A percentile compares a stretch with the other conserved stretches of the same genome.
These are phyloP conservation scores for Coniochaeta prunicola DNA, from an alignment of 2,329 filamentous ascomycete species.

Conservation along the genomic window DNA sequence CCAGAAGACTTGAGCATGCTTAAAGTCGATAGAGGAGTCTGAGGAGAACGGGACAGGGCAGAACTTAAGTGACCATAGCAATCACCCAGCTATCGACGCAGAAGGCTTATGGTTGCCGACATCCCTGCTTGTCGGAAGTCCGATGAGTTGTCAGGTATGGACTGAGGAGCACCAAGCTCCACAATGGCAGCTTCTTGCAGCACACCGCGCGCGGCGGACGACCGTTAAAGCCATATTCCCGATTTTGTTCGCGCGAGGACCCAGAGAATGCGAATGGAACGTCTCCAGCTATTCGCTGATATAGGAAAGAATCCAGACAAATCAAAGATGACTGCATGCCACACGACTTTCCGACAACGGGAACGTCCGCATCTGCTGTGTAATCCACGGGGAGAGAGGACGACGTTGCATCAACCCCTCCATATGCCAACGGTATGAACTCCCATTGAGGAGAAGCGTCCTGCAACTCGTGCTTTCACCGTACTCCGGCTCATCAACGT, in stretches of 20 bases:
- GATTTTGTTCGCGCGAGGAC: background rate
- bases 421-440: background rate
- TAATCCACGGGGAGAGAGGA: background rate
- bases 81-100: background rate
- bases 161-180: background rate
- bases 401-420: background rate
- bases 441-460: background rate
- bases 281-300: background rate
- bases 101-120: background rate
- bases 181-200: background rate
- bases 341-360: background rate
- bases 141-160: background rate
- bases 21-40: background rate
- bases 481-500: background rate
- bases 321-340: background rate
- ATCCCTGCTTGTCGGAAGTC: background rate
- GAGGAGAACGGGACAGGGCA: background rate
- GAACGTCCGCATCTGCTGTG: background rate
- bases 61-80: background rate
- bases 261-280: background rate
- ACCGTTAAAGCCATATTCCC: background rate
- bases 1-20: background rate
- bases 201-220: background rate
- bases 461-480: background rate
- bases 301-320: background rate